These are phyloP conservation scores for Chalciporus piperatus DNA, from an alignment of 768 basidiomycete genomes.

Conservation along the genomic window DNA sequence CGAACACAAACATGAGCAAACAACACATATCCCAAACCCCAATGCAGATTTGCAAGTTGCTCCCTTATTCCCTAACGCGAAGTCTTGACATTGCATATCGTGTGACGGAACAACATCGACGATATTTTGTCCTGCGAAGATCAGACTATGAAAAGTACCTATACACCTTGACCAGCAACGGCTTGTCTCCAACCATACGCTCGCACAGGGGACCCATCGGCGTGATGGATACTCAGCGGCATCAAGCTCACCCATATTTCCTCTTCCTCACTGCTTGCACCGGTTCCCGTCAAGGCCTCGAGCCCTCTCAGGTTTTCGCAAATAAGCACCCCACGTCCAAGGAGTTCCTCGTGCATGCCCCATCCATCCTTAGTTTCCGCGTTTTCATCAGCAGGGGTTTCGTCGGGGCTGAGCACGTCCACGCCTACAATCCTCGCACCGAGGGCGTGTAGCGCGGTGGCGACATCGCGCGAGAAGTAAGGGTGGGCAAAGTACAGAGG, in stretches of 20 bases:
- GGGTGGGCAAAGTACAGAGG: slow-evolving; percentile 60
- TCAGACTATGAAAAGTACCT: too few relatives aligned
- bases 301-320: slow-evolving; percentile 69
- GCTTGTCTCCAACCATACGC: slow-evolving; percentile 53
- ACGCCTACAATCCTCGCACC: slow-evolving; percentile 61
- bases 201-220: slow-evolving; percentile 71
- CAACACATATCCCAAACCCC: slow-evolving; percentile 4
- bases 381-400: slow-evolving; percentile 36
- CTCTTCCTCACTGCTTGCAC: slow-evolving; percentile 1
- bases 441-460: slow-evolving; percentile 42
- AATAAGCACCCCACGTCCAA: slow-evolving; percentile 62
- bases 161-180: neutral
- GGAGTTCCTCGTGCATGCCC: slow-evolving; percentile 55
- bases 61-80: too few relatives aligned
- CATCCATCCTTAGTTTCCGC: slow-evolving; percentile 29
- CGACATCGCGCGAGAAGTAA: slow-evolving; percentile 54
- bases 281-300: slow-evolving; percentile 34
- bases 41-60: too few relatives aligned
- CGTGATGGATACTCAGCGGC: slow-evolving; percentile 54
- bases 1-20: slow-evolving; percentile 14
- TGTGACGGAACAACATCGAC: too few relatives aligned
- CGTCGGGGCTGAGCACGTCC: slow-evolving; percentile 68
- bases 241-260: slow-evolving; percentile 51
- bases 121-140: too few relatives aligned
- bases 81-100: too few relatives aligned